Percentiles rank a stretch among this genome's conserved stretches.
Evolutionary conservation across 495 filamentous ascomycete species (phyloP).

Genomic region (Lepraria neglecta): DNA sequence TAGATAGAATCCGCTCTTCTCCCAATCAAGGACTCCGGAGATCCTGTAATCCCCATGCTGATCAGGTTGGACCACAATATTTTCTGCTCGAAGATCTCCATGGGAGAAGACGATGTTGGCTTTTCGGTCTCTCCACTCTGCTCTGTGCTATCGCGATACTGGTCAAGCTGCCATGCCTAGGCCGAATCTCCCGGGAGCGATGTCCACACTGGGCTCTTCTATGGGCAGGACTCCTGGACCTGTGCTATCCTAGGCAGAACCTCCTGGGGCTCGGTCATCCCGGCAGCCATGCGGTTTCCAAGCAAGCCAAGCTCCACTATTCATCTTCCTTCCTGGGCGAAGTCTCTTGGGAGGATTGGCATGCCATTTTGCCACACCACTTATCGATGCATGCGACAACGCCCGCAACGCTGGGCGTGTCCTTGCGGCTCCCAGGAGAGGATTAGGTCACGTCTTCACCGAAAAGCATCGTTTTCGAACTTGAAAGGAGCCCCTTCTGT

Average conservation of each 20-base stretch:
- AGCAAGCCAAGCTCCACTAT: not conserved
- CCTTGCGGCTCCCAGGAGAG: no score
- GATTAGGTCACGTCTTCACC: no score
- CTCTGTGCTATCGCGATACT: not conserved
- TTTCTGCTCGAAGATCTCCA: constrained; percentile 35
- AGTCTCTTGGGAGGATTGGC: not conserved
- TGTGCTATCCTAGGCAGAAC: not conserved
- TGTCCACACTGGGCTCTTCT: not conserved
- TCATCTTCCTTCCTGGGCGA: not conserved
- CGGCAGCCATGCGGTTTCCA: not conserved
- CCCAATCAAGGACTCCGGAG: constrained; percentile 36
- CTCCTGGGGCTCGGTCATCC: not conserved
- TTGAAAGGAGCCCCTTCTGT: no score
- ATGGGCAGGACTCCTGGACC: not conserved
- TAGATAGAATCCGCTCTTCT: constrained; percentile 36
- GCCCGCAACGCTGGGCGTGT: no score
- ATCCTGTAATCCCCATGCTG: constrained; percentile 29
- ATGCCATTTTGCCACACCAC: not conserved
- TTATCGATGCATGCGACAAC: not conserved
- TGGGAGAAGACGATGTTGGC: no score
- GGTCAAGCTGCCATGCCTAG: not conserved
- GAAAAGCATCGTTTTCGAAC: no score
- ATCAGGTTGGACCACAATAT: constrained; percentile 37
- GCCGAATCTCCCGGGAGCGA: not conserved
- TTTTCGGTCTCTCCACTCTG: not conserved